Base-by-base conservation (phyloP, 225 moss, liverwort and hornwort species). In the Pseudoscleropodium purum region DNA sequence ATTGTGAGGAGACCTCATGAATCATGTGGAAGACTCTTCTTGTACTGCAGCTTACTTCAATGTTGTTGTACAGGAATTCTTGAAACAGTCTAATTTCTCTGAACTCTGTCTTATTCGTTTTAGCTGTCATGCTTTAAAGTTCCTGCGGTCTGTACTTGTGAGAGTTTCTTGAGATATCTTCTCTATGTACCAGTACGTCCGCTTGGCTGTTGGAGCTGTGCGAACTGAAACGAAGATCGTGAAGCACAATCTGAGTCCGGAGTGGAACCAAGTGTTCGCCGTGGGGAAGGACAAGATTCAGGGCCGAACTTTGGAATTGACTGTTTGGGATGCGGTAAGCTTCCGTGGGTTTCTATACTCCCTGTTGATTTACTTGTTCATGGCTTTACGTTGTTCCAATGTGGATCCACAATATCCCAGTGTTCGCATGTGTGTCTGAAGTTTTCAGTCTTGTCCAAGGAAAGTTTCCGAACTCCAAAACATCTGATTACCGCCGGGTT, bases 251-350 rank as follows among this genome's bases (percentile, higher is more conserved):
- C 92, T 98, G 15, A 93, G 89, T 84, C 98, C 98, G n/a, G 97
- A 97, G 52, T 98, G 98, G 98, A 98, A 95, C 67, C 92, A 95
- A 82, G 98, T 96, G 23, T 98, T 97, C 43, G 98, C 98, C 12
- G 95, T 98, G 45, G 93, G 97, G 45, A 97, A 90, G 39, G 98
- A 97, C 59, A 98, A 98, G 92, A 91, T 97, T 56, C 96, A 94
- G n/a, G 97, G 97, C 37, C 83, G 92, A 24, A 92, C 93, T 68
- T 86, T 98, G 66, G 96, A 97, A 87, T 86, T 98, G 75, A 92
- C 96, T 64, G 94, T 92, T 13, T 98, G 98, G 98, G 98, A 98
- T 90, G 91, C 94, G 94, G 98, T 98, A 85, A 78, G 84, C 20
- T 30, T 9, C 7, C 37, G 36, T 17, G 2, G 21, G 24, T 64